Base-by-base conservation (phyloP, 2,329 filamentous ascomycete genomes). In the Epichloe brachyelytri region DNA sequence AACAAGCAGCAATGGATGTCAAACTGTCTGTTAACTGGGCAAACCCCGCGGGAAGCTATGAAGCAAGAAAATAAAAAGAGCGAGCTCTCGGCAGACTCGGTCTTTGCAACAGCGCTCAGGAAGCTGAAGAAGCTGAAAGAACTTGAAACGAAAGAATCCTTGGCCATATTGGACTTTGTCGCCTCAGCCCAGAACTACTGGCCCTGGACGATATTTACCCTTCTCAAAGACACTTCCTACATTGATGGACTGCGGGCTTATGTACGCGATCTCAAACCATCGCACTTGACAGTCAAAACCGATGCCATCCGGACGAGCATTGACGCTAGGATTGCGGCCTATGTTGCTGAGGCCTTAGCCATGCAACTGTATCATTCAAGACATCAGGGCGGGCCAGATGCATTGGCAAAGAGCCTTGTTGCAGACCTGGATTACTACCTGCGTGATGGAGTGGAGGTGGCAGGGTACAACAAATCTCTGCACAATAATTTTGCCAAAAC, bases 1-100 rank as follows among this genome's bases (percentile, higher is more conserved):
- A 90, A 88, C 63, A 83, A 88, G 55, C 93, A 98, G 64, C 90
- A 95, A 62, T 97, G 91, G 87, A 87, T 98, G 71, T 88, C 91
- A 0, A 88, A 95, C 55, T 95, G 90, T 62, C 75, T 98, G 8
- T 79, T 97, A 39, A 96, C 89, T 6, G 93, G 90, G 20, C 85
- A 83, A 61, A 88, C 88, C 0, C 89, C 91, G 4, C 81, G 86
- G 55, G 82, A 93, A 58, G 79, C 85, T 5, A 71, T 88, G 60
- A 80, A 80, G 56, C 71, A 70, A 43, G 75, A 73, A 45, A 67
- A 71, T 45, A 77, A 77, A 57, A 70, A 76, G 30, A 70, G 74
- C 14, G 71, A 75, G 49, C 61, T 74, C 17, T 67, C 72, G 5
- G 60, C 71, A 0, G 71, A 80, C 56, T 86, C 89, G 0, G 79